Conservation (phyloP, 1,284 basidiomycete species). For the Lentinula novae-zelandiae region DNA sequence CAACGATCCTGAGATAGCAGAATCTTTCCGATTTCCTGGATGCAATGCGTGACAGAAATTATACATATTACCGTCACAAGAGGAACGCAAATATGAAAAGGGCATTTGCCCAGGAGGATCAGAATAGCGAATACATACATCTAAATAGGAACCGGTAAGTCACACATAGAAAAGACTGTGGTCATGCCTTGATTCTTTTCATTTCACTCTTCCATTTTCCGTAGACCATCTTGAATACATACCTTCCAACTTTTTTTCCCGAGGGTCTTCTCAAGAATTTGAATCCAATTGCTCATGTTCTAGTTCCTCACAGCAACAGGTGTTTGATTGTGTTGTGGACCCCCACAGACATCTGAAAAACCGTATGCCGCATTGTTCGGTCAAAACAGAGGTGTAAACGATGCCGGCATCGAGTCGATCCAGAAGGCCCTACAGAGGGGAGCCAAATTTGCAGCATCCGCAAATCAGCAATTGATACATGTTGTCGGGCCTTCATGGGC, state of each 20-base stretch:
- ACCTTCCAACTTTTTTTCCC: not conserved
- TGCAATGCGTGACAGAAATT: not conserved
- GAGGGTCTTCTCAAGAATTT: not conserved
- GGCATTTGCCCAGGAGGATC: constrained; percentile 12
- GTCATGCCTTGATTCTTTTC: not conserved
- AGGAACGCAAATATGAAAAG: not conserved
- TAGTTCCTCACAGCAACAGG: not conserved
- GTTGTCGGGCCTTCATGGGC: not conserved
- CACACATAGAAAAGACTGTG: not conserved
- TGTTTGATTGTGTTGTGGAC: not conserved
- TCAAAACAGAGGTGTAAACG: not conserved
- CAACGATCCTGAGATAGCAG: constrained; percentile 6
- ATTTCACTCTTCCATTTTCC: constrained; percentile 2
- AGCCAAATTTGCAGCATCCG: not conserved
- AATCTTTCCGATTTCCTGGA: constrained; percentile 7
- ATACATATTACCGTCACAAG: constrained; percentile 2
- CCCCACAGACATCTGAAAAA: not conserved
- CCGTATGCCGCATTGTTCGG: constrained; percentile 5
- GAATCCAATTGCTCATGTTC: not conserved
- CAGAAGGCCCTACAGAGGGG: constrained; percentile 4
- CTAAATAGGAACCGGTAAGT: not conserved
- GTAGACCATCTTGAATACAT: constrained; percentile 10
- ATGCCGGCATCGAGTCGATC: constrained; percentile 11
- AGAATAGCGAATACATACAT: not conserved
- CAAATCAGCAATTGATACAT: not conserved